These are phyloP conservation scores for Skeletonema grethae DNA, from an alignment of 108 stramenopile genomes.

Conservation along the genomic window DNA sequence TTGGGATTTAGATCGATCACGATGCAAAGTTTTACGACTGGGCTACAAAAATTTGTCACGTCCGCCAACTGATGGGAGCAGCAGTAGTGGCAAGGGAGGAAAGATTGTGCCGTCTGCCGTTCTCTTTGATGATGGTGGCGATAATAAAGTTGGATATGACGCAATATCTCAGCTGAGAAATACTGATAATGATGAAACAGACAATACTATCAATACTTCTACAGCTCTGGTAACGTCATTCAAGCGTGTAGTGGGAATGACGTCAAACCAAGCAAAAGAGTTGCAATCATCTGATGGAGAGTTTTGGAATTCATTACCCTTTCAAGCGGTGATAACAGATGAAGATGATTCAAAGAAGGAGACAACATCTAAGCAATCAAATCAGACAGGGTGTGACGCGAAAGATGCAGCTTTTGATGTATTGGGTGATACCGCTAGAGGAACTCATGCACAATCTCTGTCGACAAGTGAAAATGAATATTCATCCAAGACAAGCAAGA, in stretches of 20 bases:
- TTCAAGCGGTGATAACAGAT: conserved; percentile 24
- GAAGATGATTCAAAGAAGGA: conserved; percentile 33
- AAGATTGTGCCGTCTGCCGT: conserved; percentile 60
- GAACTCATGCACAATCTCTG: background rate
- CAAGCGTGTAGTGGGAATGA: conserved; percentile 70
- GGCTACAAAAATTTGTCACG: conserved; percentile 26
- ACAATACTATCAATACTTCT: background rate
- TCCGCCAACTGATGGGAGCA: conserved; percentile 9
- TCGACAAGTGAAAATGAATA: background rate
- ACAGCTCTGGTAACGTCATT: conserved; percentile 51
- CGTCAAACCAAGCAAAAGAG: conserved; percentile 40
- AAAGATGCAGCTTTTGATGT: conserved; percentile 28
- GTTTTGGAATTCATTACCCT: conserved; percentile 57
- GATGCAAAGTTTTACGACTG: conserved; percentile 69
- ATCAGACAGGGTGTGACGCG: background rate
- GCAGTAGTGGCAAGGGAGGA: conserved; percentile 22
- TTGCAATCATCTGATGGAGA: conserved; percentile 44
- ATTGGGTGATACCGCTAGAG: conserved; percentile 15
- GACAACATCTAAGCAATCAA: background rate
- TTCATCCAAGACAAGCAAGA: background rate
- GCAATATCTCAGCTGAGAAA: conserved; percentile 3
- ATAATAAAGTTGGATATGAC: conserved; percentile 26
- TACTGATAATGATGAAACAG: conserved; percentile 6
- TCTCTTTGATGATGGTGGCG: conserved; percentile 25
- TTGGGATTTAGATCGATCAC: conserved; percentile 75